Evolutionary conservation across 2,329 filamentous ascomycete species (phyloP), one percentile per base, ranked within the genome.

Genomic region (Pseudogymnoascus sp.): DNA sequence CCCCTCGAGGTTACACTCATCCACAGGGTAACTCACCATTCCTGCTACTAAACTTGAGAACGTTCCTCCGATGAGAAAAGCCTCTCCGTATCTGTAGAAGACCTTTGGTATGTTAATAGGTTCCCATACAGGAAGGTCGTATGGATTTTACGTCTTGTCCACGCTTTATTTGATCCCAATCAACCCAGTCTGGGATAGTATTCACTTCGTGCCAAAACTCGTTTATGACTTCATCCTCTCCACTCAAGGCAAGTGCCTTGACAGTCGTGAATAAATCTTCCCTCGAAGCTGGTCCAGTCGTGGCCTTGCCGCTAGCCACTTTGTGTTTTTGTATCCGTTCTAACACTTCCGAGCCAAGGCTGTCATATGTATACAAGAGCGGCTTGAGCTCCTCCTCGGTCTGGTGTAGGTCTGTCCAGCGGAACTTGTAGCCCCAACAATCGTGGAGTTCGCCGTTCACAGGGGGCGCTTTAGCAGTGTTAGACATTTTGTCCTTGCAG

Each of bases 61-160:
- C 9, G 49, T 55, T 33, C 49, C 49, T 55, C 49, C 49, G 6
- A 85, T 88, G 19, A 91, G 73, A 22, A 82, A 82, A 0, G 87
- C 83, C 0, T 84, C 85, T 16, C 84, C 88, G 72, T 92, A 92
- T 36, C 89, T 83, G 72, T 90, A 92, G 69, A 92, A 91, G 0
- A 91, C 49, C 49, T 55, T 33, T 4, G n/a, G 11, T 12, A 33
- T 55, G 25, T 55, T 12, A 55, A n/a, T 19, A 33, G 5, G n/a
- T 33, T 33, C n/a, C 1, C 9, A 28, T 14, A 12, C 5, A 45
- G 11, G n/a, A 19, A 33, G 28, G 28, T 14, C 6, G 9, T 9
- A 14, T 5, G 49, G 49, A 12, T 19, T 9, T 33, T 55, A 55
- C 83, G 67, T 89, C 83, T 71, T 93, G 89, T 0, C 89, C 90